phyloP scores from a whole-genome alignment of 2,329 filamentous ascomycete species.

The Diaporthe nobilis region DNA sequence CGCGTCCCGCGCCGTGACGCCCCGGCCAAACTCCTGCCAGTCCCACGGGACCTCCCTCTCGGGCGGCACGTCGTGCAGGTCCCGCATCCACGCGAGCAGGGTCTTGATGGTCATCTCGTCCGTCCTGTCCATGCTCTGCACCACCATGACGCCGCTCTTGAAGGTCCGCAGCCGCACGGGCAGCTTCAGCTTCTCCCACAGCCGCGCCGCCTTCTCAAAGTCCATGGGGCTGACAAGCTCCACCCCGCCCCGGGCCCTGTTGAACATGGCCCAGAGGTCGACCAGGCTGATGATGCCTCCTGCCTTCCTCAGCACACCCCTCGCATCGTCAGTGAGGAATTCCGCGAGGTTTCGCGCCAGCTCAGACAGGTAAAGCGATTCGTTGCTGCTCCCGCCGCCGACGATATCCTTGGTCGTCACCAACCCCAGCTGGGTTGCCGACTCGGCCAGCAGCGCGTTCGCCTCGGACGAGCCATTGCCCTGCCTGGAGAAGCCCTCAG shows the following conservation, averaged over 20 bases:
- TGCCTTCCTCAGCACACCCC: constrained; percentile 82
- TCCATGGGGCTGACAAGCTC: constrained; percentile 93
- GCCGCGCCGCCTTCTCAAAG: constrained; percentile 87
- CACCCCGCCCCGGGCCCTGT: constrained; percentile 91
- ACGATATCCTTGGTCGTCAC: constrained; percentile 97
- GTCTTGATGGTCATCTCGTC: constrained; percentile 90
- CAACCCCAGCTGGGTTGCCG: constrained; percentile 85
- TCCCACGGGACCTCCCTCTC: constrained; percentile 80
- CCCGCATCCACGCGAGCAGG: constrained; percentile 82
- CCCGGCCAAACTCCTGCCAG: constrained; percentile 82
- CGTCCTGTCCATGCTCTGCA: constrained; percentile 88
- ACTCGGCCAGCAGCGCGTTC: constrained; percentile 82
- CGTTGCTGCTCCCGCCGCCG: constrained; percentile 78
- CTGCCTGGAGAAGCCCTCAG: constrained; percentile 86
- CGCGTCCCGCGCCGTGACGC: constrained; percentile 89
- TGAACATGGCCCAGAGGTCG: constrained; percentile 95
- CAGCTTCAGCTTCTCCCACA: constrained; percentile 90
- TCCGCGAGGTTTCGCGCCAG: constrained; percentile 88
- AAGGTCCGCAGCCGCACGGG: constrained; percentile 91
- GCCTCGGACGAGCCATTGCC: constrained; percentile 76
- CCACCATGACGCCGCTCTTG: constrained; percentile 93
- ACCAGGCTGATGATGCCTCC: constrained; percentile 92
- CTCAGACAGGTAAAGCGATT: constrained; percentile 91
- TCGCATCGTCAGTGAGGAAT: constrained; percentile 87
- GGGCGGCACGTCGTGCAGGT: constrained; percentile 77